Base-by-base conservation (phyloP, 371 early-diverging fungal species). In the Lichtheimia hyalospora region DNA sequence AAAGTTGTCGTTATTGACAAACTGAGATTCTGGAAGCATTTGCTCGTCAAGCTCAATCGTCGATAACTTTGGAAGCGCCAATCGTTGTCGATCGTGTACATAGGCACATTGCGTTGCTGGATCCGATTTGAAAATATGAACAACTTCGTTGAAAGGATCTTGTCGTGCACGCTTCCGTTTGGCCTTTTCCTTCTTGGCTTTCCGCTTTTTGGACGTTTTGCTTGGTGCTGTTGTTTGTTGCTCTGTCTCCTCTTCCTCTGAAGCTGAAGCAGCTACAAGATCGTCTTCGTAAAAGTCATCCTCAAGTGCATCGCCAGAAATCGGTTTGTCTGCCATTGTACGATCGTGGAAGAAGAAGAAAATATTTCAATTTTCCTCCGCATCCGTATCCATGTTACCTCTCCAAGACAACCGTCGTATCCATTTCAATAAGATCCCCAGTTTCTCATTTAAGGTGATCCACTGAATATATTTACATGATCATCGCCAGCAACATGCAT, bases 271-370 rank as follows among this genome's bases (percentile, higher is more conserved):
- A 16, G 79, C 66, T 50, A 69, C 69, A 21, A 77, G 63, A 28
- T 75, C 77, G 43, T 86, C 87, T 13, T 75, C 70, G 34, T 75
- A 75, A 58, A 86, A 89, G 62, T 87, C 89, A 60, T 89, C 88
- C 51, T 86, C 87, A 39, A 89, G 73, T 7, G 81, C 83, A 58
- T 89, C 89, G 27, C 82, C 88, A n/a, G 84, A 69, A 6, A 68
- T 39, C 54, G 59, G 25, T 43, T 54, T 57, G 28, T 67, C 46
- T 61, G 44, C 69, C 66, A 53, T 34, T 6, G 34, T 34, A 34
- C 34, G 34, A 34, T 34, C 34, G 34, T 34, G 34, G 10, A 34
- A 34, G 34, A 34, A 34, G 34, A 10, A 10, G 10, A 34, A 34
- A 34, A 34, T 10, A 34, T 34, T 34, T 34, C 34, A 34, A 8